These are phyloP conservation scores for Brettanomyces bruxellensis DNA, from an alignment of 805 yeast genomes.

Conservation along the genomic window DNA sequence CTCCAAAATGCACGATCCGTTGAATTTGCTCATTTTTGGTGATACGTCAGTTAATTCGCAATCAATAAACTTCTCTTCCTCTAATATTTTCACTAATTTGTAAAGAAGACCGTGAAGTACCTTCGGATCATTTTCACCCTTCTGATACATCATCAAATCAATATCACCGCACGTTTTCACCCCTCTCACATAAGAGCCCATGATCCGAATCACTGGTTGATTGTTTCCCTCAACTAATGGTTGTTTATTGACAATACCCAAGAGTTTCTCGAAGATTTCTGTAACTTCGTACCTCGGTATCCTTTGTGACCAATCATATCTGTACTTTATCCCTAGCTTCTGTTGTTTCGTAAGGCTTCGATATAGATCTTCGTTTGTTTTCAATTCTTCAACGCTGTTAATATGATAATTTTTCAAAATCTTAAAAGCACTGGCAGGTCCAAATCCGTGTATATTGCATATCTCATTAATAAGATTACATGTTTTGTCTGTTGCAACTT, in stretches of 20 bases:
- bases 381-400: slow-evolving; percentile 27
- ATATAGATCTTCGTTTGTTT: slow-evolving; percentile 17
- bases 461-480: slow-evolving; percentile 24
- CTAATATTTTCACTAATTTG: slow-evolving; percentile 8
- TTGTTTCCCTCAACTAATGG: slow-evolving; percentile 20
- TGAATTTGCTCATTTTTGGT: slow-evolving; percentile 21
- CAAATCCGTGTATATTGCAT: slow-evolving; percentile 41
- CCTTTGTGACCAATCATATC: slow-evolving; percentile 34
- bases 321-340: slow-evolving; percentile 35
- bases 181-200: slow-evolving; percentile 49
- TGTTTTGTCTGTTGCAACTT: slow-evolving; percentile 14
- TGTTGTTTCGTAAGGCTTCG: slow-evolving; percentile 16
- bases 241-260: slow-evolving; percentile 7
- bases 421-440: slow-evolving; percentile 29
- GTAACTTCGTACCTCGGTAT: slow-evolving; percentile 39
- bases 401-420: slow-evolving; percentile 29
- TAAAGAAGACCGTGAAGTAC: slow-evolving; percentile 10
- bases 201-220: slow-evolving; percentile 27
- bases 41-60: slow-evolving; percentile 15
- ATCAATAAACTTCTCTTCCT: slow-evolving; percentile 11
- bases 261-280: slow-evolving; percentile 29
- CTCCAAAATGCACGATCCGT: slow-evolving; percentile 28
- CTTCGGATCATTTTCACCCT: slow-evolving; percentile 19
- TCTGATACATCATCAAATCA: slow-evolving; percentile 38
- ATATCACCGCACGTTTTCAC: slow-evolving; percentile 40